Base-by-base conservation (phyloP, 768 basidiomycete species). In the Boletus sp. region DNA sequence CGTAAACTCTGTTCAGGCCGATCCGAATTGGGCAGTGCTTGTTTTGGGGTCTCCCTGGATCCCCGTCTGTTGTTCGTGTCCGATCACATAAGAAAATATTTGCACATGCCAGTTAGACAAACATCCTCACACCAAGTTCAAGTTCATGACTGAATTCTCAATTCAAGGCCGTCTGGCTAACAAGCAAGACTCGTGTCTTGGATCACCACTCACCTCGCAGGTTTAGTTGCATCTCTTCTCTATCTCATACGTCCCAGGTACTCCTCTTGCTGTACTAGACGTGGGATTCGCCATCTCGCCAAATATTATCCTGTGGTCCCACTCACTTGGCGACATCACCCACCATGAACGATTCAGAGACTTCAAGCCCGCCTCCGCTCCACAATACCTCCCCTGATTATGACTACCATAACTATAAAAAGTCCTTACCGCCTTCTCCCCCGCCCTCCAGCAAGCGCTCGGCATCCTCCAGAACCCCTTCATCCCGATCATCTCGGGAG, bases 401-500 rank as follows among this genome's bases (percentile, higher is more conserved):
- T 11, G 55, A 44, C 52, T 42, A 57, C 33, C 21, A 25, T 3
- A 42, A 4, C 34, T 19, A 50, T 17, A 56, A 54, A 15, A 70
- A 66, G 45, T 25, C 59, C 5, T 38, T 70, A 3, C 68, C 67
- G 2, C 54, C 57, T 21, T 66, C 64, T 30, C 69, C 69, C 14
- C 51, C 7, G 17, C 27, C 34, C 10, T 59, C 60, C 2, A 47
- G 53, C 46, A 58, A 44, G 9, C 65, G 43, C 15, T 67, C 64
- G 7, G 34, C 37, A 15, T 66, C 61, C 1, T 69, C 67, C 40
- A 58, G 43, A 25, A 55, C 50, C 1, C 35, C 58, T 10, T 63
- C 61, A 4, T 64, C 70, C 13, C 57, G 46, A 0, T 60, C 66
- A 15, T 51, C 66, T 47, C 62, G 55, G 10, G 58, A 58, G n/a